phyloP scores from a whole-genome alignment of 2,329 filamentous ascomycete species.

The Ophiostoma novo-ulmi region DNA sequence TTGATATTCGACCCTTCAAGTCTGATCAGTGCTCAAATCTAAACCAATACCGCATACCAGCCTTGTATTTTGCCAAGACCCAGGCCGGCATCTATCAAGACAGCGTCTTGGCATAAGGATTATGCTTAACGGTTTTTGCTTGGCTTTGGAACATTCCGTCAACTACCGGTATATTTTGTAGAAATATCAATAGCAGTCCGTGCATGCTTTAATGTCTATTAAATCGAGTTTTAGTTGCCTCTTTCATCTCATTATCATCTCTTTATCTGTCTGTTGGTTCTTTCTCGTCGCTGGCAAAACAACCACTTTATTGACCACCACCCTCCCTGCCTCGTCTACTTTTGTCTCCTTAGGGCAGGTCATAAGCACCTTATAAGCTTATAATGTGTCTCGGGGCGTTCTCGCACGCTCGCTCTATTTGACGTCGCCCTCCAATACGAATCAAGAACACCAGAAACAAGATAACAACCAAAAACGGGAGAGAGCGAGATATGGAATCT shows the following conservation, averaged over 20 bases:
- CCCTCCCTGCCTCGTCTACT: neutral
- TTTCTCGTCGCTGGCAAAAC: neutral
- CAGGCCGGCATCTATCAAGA: neutral
- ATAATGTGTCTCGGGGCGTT: neutral
- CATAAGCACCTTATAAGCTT: neutral
- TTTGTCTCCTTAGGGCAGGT: neutral
- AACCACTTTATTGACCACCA: neutral
- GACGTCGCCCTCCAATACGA: neutral
- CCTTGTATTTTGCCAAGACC: slow-evolving; percentile 5
- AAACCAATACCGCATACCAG: neutral
- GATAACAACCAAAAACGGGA: neutral
- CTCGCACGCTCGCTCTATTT: neutral
- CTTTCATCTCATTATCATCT: too few species aligned
- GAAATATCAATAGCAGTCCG: too few species aligned
- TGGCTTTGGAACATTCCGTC: neutral
- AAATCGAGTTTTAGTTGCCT: too few species aligned
- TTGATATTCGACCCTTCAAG: neutral
- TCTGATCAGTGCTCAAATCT: neutral
- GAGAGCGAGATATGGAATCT: neutral
- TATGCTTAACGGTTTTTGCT: neutral
- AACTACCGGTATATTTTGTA: neutral
- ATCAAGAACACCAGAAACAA: neutral
- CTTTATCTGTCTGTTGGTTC: neutral
- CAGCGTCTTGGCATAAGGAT: neutral
- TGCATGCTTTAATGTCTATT: too few species aligned